Evolutionary conservation across 129 eudicot species (phyloP), one percentile per base, ranked within the genome.

Genomic region (Solidago caesia): DNA sequence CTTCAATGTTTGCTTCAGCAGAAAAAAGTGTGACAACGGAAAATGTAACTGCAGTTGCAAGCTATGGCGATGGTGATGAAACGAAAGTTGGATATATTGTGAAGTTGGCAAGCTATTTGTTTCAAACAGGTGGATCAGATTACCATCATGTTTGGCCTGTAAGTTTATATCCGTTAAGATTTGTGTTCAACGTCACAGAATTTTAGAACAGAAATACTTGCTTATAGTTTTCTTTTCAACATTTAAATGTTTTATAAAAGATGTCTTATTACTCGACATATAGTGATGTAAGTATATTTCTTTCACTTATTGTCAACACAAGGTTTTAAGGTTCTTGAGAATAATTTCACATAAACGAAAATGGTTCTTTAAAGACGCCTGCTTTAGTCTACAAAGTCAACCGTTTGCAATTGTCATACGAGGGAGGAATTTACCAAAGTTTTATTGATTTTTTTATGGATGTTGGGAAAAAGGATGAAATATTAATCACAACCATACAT

Each of bases 131-230:
- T 83, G 77, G 83, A 83, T 82, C 89, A 4, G 92, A 96, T 15
- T 93, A 93, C 80, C 96, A 88, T 7, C 98, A 90, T 84, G 88
- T 93, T 77, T 93, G 98, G 98, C 98, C 98, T 70, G 98, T 93
- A 85, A 89, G 88, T 80, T n/a, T 73, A 21, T 44, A 52, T 8
- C 11, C 45, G 1, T 70, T 44, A 25, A 6, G 33, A 62, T 44
- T 47, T 27, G 8, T 75, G 66, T 27, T 6, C 21, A 56, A 13
- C 61, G 45, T 53, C 29, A 56, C 43, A 21, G 33, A 42, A 66
- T 68, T 59, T 45, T 4, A 15, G 13, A 15, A 26, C 51, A 13
- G 2, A 10, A 43, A 51, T 10, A 21, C n/a, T 41, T 13, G 44
- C 42, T 59, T 11, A 9, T 68, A n/a, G 67, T n/a, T 55, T 53